Evolutionary conservation across 345 rosid genomes (phyloP), one percentile per base, ranked within the genome.

Genomic region (Euclidium syriacum): DNA sequence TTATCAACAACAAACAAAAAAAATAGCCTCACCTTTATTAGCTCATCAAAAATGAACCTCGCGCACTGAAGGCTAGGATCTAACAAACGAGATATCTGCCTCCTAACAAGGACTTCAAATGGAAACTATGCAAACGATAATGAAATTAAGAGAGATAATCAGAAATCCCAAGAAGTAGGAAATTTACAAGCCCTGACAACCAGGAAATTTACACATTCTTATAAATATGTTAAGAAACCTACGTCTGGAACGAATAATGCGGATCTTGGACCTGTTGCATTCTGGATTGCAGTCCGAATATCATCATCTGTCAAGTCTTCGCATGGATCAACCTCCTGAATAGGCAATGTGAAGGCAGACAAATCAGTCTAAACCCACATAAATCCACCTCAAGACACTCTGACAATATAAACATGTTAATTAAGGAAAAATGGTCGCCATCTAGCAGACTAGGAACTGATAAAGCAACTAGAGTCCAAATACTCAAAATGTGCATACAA

Each of bases 51-150:
- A 34, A 86, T 78, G 72, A 83, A 81, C 66, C 80, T 67, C 14
- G 80, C 73, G 61, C 94, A 86, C 66, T 81, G 89, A 52, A 80
- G 87, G 72, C 87, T 76, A 23, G 94, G 94, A 26, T 86, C 87
- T 57, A 79, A 35, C 73, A 86, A 56, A 46, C 69, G 85, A 68
- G 80, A 77, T 38, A 86, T 83, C 73, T 83, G 87, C 70, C 76
- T 81, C 77, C 84, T 61, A 44, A 80, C 77, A 49, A 86, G 77
- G 73, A 81, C 82, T 75, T 86, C 89, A 80, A 86, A 86, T 38
- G 89, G 89, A 22, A 78, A 82, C 94, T 86, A 73, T 34, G 56
- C 43, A 64, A 51, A 22, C 24, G 8, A 42, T 8, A 52, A 25
- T 34, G 43, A 54, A 19, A 39, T 51, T 39, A 35, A 30, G 30